Evolutionary conservation across 768 basidiomycete species (phyloP).

Genomic region (Boletus speciosus): DNA sequence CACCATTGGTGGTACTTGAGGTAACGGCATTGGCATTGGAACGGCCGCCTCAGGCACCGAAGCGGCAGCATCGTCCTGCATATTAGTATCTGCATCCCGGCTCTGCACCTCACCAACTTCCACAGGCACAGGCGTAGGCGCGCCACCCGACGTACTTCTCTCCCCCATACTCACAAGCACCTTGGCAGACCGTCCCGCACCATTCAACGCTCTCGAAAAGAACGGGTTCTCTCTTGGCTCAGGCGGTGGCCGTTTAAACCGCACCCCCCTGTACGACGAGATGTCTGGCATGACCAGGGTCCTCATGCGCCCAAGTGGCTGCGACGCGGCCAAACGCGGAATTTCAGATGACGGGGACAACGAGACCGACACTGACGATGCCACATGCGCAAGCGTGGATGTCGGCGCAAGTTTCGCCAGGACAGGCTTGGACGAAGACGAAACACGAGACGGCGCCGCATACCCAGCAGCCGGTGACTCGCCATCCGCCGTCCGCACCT

Average conservation of each 20-base stretch:
- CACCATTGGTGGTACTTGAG: not conserved
- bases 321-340: not conserved
- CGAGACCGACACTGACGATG: not conserved
- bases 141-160: not conserved
- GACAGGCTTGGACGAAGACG: not conserved
- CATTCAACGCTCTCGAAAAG: conserved; percentile 23
- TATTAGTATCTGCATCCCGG: not conserved
- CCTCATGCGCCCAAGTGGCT: not conserved
- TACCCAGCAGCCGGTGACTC: not conserved
- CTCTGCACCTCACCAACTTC: not conserved
- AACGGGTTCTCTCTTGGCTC: conserved; percentile 18
- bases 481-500: not conserved
- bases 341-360: not conserved
- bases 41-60: not conserved
- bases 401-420: not conserved
- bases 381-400: not conserved
- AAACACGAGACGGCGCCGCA: not conserved
- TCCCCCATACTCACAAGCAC: not conserved
- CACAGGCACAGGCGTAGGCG: not conserved
- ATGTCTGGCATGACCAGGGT: conserved; percentile 22
- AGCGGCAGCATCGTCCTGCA: conserved; percentile 1
- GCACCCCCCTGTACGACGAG: conserved; percentile 19
- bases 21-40: not conserved
- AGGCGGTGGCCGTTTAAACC: conserved; percentile 17
- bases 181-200: not conserved